Evolutionary conservation across 345 rosid species (phyloP), one percentile per base, ranked within the genome.

Genomic region (Dimocarpus longan): DNA sequence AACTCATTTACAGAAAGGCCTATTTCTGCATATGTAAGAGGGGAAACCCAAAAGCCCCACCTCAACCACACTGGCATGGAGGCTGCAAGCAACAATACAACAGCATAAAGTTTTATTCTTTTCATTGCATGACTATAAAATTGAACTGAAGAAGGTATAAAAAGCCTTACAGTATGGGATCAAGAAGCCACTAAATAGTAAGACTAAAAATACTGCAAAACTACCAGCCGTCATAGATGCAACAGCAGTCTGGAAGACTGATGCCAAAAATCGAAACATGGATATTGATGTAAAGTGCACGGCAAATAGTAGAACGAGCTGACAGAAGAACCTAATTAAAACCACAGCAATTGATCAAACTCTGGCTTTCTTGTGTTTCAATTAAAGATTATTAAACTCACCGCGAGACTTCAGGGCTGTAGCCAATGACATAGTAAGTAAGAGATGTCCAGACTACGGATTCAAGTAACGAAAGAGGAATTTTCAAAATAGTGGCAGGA

Each of bases 21-120:
- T 64, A 91, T 91, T 79, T 88, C 91, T 4, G 89, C 96, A 76
- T 93, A 94, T 24, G 93, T 73, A 21, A 89, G 3, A 50, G 98
- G 98, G 46, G 85, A 86, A 39, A 90, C 75, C 98, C 98, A 93
- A 66, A 91, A 94, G 7, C 85, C 91, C 98, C 98, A 93, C 32
- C 77, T 80, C 83, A 93, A 74, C 97, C 97, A 94, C 48, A 18
- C 77, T 37, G 97, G 94, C 93, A 93, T 90, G 7, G 85, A 79
- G 28, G 91, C 97, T 94, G 92, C 82, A 85, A 7, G 57, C 67
- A 76, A 67, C 59, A 77, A 56, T 22, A 24, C 32, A 60, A 52
- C 1, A 32, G 37, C 37, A 73, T 64, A 65, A 16, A 26, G 16
- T 28, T 19, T 42, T 8, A 63, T 19, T 2, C 70, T 67, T 50